Evolutionary conservation across 1,139 yeast genomes (phyloP), one percentile per base, ranked within the genome.

Genomic region (Hemisphaericaspora xylanilytica): DNA sequence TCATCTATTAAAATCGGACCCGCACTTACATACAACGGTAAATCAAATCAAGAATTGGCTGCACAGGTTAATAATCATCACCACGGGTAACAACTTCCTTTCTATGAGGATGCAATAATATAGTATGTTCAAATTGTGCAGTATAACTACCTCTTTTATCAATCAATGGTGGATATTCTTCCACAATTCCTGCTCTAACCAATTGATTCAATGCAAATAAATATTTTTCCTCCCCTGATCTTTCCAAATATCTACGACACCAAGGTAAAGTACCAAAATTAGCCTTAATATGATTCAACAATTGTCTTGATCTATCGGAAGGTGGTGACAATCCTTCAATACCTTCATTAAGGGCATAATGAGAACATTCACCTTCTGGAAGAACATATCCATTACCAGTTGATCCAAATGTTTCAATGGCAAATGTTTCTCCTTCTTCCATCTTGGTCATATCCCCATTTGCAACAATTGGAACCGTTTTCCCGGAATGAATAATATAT

Each of bases 381-480:
- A 82, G 68, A 28, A 92, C 98, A 53, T 82, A 83, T 20, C 97
- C 99, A 46, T 85, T 78, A 46, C 99, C 99, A 2, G 98, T 92
- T 32, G 96, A 80, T 5, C 98, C 98, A 56, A 92, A 92, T 3
- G 99, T 92, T 65, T 92, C 99, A 56, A 94, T 90, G 41, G 99
- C 99, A 71, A 88, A 92, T 3, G 89, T 84, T 61, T 92, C 98
- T 45, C 97, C 97, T 67, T 92, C 99, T 62, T 94, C 99, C 97
- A 92, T 90, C 72, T 90, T 90, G 17, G 97, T 90, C 64, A 78
- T 78, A 61, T 92, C 98, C 10, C 90, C 92, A 53, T 86, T 87
- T 56, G 90, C 85, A 31, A 92, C 95, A 56, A 94, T 92, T 15
- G 99, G 99, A 35, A 92, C 97, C 15, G 94, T 81, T 61, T 92